Base-by-base conservation (phyloP, 495 filamentous ascomycete genomes). In the Coniosporium apollinis region DNA sequence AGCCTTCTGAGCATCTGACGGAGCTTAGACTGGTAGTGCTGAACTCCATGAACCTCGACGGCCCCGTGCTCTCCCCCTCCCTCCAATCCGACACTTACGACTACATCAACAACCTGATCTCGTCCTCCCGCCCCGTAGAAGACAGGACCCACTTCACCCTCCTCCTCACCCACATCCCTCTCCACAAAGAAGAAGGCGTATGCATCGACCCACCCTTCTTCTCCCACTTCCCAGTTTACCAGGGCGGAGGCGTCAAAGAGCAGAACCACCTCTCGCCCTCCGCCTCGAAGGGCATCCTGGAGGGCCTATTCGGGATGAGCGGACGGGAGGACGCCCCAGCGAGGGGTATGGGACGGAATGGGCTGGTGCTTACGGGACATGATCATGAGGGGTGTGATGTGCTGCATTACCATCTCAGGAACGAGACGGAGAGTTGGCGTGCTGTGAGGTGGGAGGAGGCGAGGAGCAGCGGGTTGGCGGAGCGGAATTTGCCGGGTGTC, bases 321-420 rank as follows among this genome's bases (percentile, higher is more conserved):
- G 72, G 71, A 0, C 64, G 76, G 19, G 41, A 50, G 10, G 49
- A 60, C 26, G 71, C 67, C 0, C 55, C 65, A 2, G 66, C 55
- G 8, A 49, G 56, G 8, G 80, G 79, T 3, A 51, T 53, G 21
- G 82, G 82, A 2, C 60, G 77, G 11, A 74, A 71, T 8, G 77
- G 77, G 0, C 50, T 96, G 7, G 71, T 97, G 9, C 56, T 97
- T 4, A 94, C 82, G 10, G 89, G 89, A 0, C 89, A 97, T 46
- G 89, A 97, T 48, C 89, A 97, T 47, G 76, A 79, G 37, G 89
- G 89, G 2, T 97, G 89, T 47, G 85, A 94, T 54, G 76, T 72
- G 0, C 74, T 77, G 33, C 89, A 97, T 58, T 83, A 66, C 45
- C 67, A 82, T 37, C 69, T 76, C 46, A 67, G 28, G 17, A 28